Evolutionary conservation across 441 rosid species (phyloP).

Genomic region (Cnidoscolus chayamansa): DNA sequence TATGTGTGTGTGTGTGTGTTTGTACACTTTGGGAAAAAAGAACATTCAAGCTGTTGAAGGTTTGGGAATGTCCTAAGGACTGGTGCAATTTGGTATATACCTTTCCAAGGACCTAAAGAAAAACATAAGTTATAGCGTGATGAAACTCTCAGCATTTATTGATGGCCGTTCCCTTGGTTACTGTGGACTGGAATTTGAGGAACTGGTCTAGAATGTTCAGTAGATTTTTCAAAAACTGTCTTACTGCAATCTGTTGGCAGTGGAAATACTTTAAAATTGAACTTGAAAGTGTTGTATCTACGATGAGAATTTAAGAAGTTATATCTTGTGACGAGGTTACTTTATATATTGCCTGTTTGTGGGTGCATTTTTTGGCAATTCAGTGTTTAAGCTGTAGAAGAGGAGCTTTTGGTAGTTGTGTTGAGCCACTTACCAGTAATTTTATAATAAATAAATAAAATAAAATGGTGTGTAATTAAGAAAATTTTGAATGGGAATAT

Average conservation of each 20-base stretch:
- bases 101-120: neutral
- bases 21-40: neutral
- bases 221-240: neutral
- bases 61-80: neutral
- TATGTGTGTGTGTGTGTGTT: neutral
- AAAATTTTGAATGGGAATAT: too few species aligned
- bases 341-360: neutral
- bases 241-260: neutral
- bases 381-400: neutral
- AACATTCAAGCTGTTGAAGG: neutral
- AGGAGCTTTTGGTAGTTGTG: neutral
- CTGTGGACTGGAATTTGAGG: neutral
- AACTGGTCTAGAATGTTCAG: neutral
- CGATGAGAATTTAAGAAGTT: neutral
- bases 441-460: too few species aligned
- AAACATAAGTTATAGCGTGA: neutral
- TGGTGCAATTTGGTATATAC: neutral
- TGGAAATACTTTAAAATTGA: neutral
- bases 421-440: neutral
- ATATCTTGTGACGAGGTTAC: neutral
- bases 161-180: neutral
- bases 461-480: too few species aligned
- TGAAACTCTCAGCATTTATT: neutral
- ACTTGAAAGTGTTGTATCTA: neutral
- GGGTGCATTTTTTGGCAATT: neutral